Evolutionary conservation across 2,329 filamentous ascomycete genomes (phyloP).

Genomic region (Chaetomium sp.): DNA sequence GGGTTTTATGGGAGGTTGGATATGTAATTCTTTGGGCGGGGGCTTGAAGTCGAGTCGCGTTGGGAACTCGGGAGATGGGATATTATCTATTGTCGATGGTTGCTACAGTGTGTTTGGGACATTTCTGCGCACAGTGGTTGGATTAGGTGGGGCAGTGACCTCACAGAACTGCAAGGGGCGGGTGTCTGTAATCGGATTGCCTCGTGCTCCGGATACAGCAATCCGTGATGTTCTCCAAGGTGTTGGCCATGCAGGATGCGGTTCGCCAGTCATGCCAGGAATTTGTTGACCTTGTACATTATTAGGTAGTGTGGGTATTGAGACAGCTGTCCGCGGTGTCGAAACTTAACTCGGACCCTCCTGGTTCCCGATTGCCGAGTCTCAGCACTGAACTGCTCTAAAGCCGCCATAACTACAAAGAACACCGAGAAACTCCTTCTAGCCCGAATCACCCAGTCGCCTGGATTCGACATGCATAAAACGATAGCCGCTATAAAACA

Average conservation of each 20-base stretch:
- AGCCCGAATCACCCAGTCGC: background rate
- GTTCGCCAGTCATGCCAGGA: background rate
- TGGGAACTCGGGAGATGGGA: background rate
- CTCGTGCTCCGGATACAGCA: no score
- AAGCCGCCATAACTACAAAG: background rate
- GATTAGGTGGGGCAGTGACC: background rate
- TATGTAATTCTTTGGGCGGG: background rate
- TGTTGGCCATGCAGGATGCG: background rate
- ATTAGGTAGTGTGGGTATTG: background rate
- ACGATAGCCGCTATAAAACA: conserved; percentile 3
- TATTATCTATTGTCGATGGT: background rate
- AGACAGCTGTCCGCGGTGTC: background rate
- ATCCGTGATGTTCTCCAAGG: no score
- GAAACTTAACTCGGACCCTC: background rate
- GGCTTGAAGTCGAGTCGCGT: background rate
- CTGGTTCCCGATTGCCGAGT: background rate
- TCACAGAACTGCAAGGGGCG: background rate
- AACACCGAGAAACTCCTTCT: conserved; percentile 24
- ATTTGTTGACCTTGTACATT: background rate
- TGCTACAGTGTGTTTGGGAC: background rate
- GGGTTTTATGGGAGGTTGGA: background rate
- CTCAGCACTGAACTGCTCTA: background rate
- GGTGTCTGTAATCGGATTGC: no score
- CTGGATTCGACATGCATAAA: conserved; percentile 1
- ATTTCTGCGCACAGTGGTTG: background rate